A percentile compares a stretch with the other conserved stretches of the same genome.
Conservation (phyloP, 495 filamentous ascomycete species). For the Hypoxylon subgilvum region DNA sequence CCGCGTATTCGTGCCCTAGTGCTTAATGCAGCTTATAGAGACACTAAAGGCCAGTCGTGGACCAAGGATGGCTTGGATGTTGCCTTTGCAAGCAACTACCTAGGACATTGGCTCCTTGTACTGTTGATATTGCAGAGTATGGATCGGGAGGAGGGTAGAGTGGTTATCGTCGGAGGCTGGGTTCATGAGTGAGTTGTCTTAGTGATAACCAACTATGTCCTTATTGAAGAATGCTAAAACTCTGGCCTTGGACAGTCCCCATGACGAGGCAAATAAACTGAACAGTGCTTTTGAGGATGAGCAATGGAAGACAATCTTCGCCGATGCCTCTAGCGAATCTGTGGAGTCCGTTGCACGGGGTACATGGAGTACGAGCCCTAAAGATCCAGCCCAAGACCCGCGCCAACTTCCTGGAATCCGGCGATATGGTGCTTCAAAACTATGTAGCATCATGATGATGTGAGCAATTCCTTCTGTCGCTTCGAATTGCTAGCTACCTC, state of each 20-base stretch:
- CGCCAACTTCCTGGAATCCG: constrained; percentile 8
- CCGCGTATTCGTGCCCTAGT: constrained; percentile 51
- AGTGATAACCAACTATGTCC: too few relatives aligned
- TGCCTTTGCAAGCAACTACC: constrained; percentile 49
- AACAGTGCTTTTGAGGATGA: too few relatives aligned
- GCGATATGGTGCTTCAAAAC: constrained; percentile 44
- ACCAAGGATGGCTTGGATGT: constrained; percentile 42
- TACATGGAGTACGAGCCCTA: constrained; percentile 41
- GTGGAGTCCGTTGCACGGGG: constrained; percentile 43
- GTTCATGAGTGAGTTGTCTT: constrained; percentile 47
- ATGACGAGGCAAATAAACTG: too few relatives aligned
- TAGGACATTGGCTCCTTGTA: constrained; percentile 48
- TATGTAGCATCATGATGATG: constrained; percentile 46
- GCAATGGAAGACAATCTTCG: constrained; percentile 38
- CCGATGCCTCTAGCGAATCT: constrained; percentile 4
- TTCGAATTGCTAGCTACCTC: too few relatives aligned
- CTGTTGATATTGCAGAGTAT: constrained; percentile 49
- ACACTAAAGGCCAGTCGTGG: too few relatives aligned
- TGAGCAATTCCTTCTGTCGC: too few relatives aligned
- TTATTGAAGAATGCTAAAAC: too few relatives aligned
- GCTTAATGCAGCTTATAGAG: constrained; percentile 53
- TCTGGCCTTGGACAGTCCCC: too few relatives aligned
- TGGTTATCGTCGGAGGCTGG: constrained; percentile 38
- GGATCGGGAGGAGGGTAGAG: constrained; percentile 20
- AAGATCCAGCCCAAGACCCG: too few relatives aligned